Conservation (phyloP, 2,329 filamentous ascomycete genomes). For the Calonectria montana region DNA sequence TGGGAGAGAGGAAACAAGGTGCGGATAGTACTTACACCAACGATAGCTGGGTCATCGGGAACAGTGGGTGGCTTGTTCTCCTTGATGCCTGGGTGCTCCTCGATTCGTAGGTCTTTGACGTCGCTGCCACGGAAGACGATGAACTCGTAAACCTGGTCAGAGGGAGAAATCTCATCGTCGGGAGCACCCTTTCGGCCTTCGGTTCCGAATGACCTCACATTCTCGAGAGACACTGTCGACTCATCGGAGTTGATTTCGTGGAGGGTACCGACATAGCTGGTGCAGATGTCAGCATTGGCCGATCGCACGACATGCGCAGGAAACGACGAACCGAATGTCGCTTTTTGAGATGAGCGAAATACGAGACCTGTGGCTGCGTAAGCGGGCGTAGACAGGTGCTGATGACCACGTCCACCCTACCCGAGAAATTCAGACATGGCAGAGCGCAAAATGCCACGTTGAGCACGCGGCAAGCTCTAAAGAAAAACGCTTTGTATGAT, state of each 20-base stretch:
- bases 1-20: slow-evolving; percentile 44
- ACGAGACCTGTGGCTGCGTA: slow-evolving; percentile 72
- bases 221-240: slow-evolving; percentile 95
- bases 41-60: slow-evolving; percentile 94
- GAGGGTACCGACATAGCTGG: slow-evolving; percentile 92
- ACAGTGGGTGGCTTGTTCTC: slow-evolving; percentile 81
- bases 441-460: slow-evolving; percentile 50
- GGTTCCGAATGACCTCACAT: slow-evolving; percentile 94
- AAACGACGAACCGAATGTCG: slow-evolving; percentile 83
- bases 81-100: slow-evolving; percentile 80
- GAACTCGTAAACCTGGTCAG: slow-evolving; percentile 94
- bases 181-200: slow-evolving; percentile 86
- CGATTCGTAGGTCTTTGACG: slow-evolving; percentile 97
- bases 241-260: slow-evolving; percentile 98
- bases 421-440: slow-evolving; percentile 72
- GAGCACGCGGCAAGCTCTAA: slow-evolving; percentile 53
- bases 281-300: slow-evolving; percentile 48
- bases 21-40: slow-evolving; percentile 82
- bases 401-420: slow-evolving; percentile 53
- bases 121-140: slow-evolving; percentile 98
- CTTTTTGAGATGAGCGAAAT: slow-evolving; percentile 98
- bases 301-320: slow-evolving; percentile 14
- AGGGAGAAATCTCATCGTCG: slow-evolving; percentile 84
- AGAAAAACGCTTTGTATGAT: slow-evolving; percentile 35
- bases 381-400: slow-evolving; percentile 46